phyloP scores from a whole-genome alignment of 2,329 filamentous ascomycete genomes.

The Pseudopithomyces maydicus region DNA sequence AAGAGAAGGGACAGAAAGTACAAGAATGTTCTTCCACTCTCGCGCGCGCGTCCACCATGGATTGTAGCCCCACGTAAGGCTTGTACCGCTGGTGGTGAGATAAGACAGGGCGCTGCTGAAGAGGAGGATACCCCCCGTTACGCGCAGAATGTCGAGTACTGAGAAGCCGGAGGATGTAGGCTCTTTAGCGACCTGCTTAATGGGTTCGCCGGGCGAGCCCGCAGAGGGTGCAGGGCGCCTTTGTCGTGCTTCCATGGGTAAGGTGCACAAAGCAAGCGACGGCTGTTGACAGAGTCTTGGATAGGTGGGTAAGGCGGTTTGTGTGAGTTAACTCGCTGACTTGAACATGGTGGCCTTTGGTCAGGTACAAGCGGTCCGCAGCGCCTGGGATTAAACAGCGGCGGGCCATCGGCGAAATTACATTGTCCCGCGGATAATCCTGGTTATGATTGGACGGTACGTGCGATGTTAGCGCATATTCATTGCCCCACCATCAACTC shows the following conservation, averaged over 20 bases:
- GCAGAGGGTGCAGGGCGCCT: slow-evolving; percentile 12
- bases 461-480: neutral
- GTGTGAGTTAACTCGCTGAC: neutral
- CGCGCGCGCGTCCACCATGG: slow-evolving; percentile 43
- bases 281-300: neutral
- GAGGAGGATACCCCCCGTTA: slow-evolving; percentile 69
- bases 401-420: slow-evolving; percentile 1
- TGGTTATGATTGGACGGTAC: neutral
- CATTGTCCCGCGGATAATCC: neutral
- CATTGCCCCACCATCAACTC: neutral
- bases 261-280: neutral
- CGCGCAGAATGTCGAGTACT: slow-evolving; percentile 68
- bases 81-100: slow-evolving; percentile 71
- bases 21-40: slow-evolving; percentile 40
- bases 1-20: slow-evolving; percentile 18
- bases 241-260: slow-evolving; percentile 19
- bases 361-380: slow-evolving; percentile 8
- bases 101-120: slow-evolving; percentile 75
- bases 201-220: slow-evolving; percentile 19
- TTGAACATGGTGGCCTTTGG: slow-evolving; percentile 13
- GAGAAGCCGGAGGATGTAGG: slow-evolving; percentile 28
- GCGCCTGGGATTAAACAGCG: slow-evolving; percentile 5
- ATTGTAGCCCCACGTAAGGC: slow-evolving; percentile 46
- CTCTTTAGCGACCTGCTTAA: slow-evolving; percentile 27
- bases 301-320: neutral